These are phyloP conservation scores for Aspergillus wentii DNA, from an alignment of 495 filamentous ascomycete species.

Conservation along the genomic window DNA sequence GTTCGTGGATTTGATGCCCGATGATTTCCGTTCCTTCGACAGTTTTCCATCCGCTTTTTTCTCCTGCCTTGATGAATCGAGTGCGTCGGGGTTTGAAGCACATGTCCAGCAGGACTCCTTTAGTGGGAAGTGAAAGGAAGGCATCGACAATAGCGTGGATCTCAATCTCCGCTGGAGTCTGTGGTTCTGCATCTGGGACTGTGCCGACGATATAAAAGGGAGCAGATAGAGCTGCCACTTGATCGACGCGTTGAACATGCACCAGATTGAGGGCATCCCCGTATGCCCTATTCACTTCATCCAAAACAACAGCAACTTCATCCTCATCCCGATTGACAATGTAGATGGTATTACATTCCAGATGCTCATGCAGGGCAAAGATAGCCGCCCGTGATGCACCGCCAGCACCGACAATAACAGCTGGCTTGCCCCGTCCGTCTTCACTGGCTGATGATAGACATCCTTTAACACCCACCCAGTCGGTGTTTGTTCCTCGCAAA, in stretches of 20 bases:
- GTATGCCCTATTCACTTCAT: conserved; percentile 18
- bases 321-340: conserved; percentile 56
- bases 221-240: conserved; percentile 44
- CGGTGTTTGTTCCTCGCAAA: conserved; percentile 64
- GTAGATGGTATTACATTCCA: conserved; percentile 54
- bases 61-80: conserved; percentile 44
- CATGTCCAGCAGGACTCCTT: conserved; percentile 66
- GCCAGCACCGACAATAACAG: conserved; percentile 55
- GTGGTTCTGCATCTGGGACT: conserved; percentile 58
- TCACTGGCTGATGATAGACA: conserved; percentile 40
- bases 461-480: conserved; percentile 58
- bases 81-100: conserved; percentile 67
- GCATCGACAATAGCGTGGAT: conserved; percentile 45
- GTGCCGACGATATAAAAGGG: conserved; percentile 55
- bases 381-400: conserved; percentile 60
- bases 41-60: conserved; percentile 52
- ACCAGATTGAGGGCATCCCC: conserved; percentile 24
- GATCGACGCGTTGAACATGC: conserved; percentile 46
- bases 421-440: conserved; percentile 38
- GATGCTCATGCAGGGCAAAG: conserved; percentile 53
- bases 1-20: conserved; percentile 64
- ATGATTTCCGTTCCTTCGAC: conserved; percentile 61
- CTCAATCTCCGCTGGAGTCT: conserved; percentile 44
- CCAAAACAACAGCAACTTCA: conserved; percentile 55
- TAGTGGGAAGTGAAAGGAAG: conserved; percentile 35